These are phyloP conservation scores for Termitomyces sp. DNA, from an alignment of 768 basidiomycete species.

Conservation along the genomic window DNA sequence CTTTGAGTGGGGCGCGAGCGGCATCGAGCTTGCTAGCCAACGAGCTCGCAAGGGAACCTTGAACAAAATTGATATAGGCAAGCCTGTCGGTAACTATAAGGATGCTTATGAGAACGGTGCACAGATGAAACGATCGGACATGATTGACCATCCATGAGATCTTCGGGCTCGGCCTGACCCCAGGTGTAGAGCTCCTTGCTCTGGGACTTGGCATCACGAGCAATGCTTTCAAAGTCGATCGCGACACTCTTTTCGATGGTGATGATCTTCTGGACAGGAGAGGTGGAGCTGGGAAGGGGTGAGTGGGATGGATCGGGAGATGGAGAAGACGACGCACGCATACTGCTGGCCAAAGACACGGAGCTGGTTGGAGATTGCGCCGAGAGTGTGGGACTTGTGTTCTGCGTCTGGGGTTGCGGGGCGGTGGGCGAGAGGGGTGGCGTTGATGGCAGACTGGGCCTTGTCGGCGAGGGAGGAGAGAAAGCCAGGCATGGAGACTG, in stretches of 20 bases:
- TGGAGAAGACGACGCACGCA: slow-evolving; percentile 38
- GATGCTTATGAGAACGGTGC: slow-evolving; percentile 11
- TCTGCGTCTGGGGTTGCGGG: slow-evolving; percentile 35
- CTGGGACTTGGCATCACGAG: slow-evolving; percentile 65
- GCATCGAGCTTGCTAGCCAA: slow-evolving; percentile 62
- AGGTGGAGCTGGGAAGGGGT: slow-evolving; percentile 44
- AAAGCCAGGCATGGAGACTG: slow-evolving; percentile 50
- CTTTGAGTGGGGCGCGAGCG: slow-evolving; percentile 68
- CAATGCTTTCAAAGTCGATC: slow-evolving; percentile 66
- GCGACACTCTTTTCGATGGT: slow-evolving; percentile 77
- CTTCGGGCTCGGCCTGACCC: slow-evolving; percentile 71
- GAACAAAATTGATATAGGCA: slow-evolving; percentile 77
- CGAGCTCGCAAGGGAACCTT: slow-evolving; percentile 62
- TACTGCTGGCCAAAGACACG: slow-evolving; percentile 76
- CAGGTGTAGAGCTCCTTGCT: slow-evolving; percentile 87
- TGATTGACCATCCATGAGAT: slow-evolving; percentile 73
- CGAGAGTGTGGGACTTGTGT: slow-evolving; percentile 57
- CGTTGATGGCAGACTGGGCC: slow-evolving; percentile 68
- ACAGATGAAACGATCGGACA: slow-evolving; percentile 5
- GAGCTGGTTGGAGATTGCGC: slow-evolving; percentile 68
- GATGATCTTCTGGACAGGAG: slow-evolving; percentile 75
- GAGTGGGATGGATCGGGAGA: slow-evolving; percentile 6
- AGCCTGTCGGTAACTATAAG: slow-evolving; percentile 71
- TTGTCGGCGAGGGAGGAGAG: slow-evolving; percentile 71
- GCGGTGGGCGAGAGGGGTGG: slow-evolving; percentile 55